Evolutionary conservation across 768 basidiomycete genomes (phyloP).

Genomic region (Lactifluus echinatus): DNA sequence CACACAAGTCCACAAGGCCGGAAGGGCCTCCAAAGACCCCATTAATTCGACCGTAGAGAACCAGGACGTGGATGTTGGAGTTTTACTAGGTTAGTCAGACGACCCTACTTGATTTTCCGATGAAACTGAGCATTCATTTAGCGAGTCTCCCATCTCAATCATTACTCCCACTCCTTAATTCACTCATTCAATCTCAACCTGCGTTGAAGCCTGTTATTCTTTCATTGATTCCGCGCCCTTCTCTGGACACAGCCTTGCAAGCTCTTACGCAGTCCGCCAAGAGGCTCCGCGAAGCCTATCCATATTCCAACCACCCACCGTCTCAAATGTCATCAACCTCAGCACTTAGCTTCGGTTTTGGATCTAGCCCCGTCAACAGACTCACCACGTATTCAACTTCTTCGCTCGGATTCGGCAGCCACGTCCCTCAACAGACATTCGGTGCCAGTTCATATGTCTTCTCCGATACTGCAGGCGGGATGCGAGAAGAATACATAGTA

Average conservation of each 20-base stretch:
- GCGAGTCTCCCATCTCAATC: constrained; percentile 76
- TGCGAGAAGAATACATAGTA: constrained; percentile 75
- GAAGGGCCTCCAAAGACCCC: constrained; percentile 37
- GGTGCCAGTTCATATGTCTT: constrained; percentile 11
- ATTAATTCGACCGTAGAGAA: constrained; percentile 39
- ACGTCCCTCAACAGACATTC: constrained; percentile 18
- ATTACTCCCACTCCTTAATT: constrained; percentile 61
- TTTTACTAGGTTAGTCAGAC: constrained; percentile 57
- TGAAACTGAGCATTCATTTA: constrained; percentile 27
- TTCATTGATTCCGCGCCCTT: constrained; percentile 77
- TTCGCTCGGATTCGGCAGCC: constrained; percentile 24
- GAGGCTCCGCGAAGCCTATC: constrained; percentile 74
- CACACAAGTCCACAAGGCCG: constrained; percentile 29
- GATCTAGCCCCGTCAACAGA: constrained; percentile 20
- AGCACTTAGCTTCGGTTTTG: constrained; percentile 29
- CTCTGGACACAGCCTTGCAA: constrained; percentile 64
- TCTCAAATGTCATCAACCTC: constrained; percentile 27
- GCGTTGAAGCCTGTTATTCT: constrained; percentile 62
- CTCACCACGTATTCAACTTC: constrained; percentile 7
- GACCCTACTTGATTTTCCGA: constrained; percentile 4
- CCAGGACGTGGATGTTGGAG: constrained; percentile 69
- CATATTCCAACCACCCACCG: constrained; percentile 53
- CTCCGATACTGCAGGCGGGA: constrained; percentile 32
- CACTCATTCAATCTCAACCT: constrained; percentile 60
- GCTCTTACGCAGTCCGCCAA: constrained; percentile 58